Base-by-base conservation (phyloP, 2,329 filamentous ascomycete genomes). In the Aureobasidium sp. region DNA sequence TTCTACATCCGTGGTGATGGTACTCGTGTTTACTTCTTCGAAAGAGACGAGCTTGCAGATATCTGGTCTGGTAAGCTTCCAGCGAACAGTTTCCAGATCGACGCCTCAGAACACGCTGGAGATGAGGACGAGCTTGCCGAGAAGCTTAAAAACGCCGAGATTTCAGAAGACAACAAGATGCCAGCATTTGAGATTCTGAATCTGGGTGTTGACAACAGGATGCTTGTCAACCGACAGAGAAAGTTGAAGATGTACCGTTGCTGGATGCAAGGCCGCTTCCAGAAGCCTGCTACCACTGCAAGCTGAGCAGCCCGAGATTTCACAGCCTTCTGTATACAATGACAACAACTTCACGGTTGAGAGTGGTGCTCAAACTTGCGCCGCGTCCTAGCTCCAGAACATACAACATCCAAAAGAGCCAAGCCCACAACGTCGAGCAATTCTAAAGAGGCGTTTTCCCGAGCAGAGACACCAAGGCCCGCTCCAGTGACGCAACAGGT, bases 211-310 rank as follows among this genome's bases (percentile, higher is more conserved):
- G 94, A 99, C 73, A 86, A 91, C 66, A 86, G 94, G 63, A 82
- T 99, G 78, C 81, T 99, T 61, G 91, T 99, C 61, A 99, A 99
- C 73, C 85, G 94, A 66, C 90, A 92, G 60, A 84, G 87, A 70
- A 88, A 91, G 76, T 79, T 96, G 53, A 99, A 97, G 77, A 99
- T 99, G 94, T 97, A 97, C 75, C 86, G 94, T 64, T 97, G 93
- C 78, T 99, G 94, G 91, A 84, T 95, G 73, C 90, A 95, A 75
- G 90, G 89, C 34, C 84, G 86, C 5, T 61, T 61, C 73, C 84
- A 81, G 69, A 93, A 92, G 77, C 72, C 76, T 10, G 71, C 42
- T 15, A 16, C 29, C 27, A 27, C 59, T 21, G 27, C 42, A 29
- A 53, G 41, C 49, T 62, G 50, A 62, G 37, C 16, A 27, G 34